Conservation (phyloP, 768 basidiomycete genomes). For the Leccinum variicolor region DNA sequence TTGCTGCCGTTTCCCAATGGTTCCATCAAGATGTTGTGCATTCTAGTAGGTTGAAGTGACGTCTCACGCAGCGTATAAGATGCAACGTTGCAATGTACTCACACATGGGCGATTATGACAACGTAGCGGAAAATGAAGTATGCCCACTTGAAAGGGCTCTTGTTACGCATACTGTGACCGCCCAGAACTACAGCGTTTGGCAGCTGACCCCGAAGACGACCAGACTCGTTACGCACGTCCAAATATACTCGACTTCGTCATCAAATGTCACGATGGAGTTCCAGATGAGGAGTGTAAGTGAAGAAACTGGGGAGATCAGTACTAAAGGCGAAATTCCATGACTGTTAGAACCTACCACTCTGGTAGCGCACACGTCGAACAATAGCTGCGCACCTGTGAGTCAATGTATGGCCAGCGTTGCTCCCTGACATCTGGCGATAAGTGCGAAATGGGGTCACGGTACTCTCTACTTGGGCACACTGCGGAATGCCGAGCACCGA, state of each 20-base stretch:
- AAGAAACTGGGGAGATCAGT: slow-evolving; percentile 7
- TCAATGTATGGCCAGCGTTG: too few species aligned
- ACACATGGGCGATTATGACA: slow-evolving; percentile 18
- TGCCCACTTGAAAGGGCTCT: slow-evolving; percentile 27
- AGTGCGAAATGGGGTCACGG: too few species aligned
- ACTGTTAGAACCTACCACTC: too few species aligned
- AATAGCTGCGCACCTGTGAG: too few species aligned
- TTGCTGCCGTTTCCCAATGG: slow-evolving; percentile 12
- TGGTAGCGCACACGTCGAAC: too few species aligned
- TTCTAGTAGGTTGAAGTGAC: slow-evolving; percentile 6
- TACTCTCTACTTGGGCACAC: too few species aligned
- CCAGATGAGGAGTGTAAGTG: slow-evolving; percentile 15
- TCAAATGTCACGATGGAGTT: slow-evolving; percentile 10
- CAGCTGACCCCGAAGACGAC: background rate
- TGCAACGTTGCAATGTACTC: slow-evolving; percentile 1
- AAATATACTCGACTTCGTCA: slow-evolving; percentile 21
- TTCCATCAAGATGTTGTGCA: slow-evolving; percentile 11
- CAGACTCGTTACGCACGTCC: slow-evolving; percentile 4
- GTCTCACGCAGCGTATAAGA: background rate
- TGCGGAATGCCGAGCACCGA: too few species aligned
- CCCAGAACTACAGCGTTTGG: background rate
- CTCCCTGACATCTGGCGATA: too few species aligned
- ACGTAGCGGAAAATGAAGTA: slow-evolving; percentile 27
- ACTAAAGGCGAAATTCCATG: too few species aligned
- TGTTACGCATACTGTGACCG: slow-evolving; percentile 20